Conservation (phyloP, 345 rosid genomes). For the Isatis tinctoria region DNA sequence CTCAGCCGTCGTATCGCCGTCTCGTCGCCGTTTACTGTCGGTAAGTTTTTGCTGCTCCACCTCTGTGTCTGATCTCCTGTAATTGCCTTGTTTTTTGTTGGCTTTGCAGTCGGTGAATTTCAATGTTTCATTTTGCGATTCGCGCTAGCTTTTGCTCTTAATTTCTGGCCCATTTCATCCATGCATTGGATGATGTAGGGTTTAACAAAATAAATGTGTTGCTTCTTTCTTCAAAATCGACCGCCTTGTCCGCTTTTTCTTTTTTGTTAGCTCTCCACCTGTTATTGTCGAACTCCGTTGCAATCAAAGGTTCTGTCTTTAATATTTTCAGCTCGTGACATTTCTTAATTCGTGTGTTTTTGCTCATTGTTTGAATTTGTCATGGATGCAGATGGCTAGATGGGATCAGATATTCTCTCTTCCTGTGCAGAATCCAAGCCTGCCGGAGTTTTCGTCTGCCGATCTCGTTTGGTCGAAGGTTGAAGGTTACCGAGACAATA, state of each 20-base stretch:
- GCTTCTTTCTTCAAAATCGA: background rate
- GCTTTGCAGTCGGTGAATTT: background rate
- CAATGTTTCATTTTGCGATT: background rate
- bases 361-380: background rate
- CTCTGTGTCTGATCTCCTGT: background rate
- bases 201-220: background rate
- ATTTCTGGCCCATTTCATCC: background rate
- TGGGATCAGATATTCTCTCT: conserved; percentile 94
- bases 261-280: background rate
- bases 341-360: background rate
- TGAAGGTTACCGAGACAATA: conserved; percentile 90
- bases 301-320: background rate
- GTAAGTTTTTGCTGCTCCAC: background rate
- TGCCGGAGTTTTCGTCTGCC: conserved; percentile 68
- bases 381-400: conserved; percentile 73
- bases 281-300: background rate
- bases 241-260: background rate
- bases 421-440: conserved; percentile 80
- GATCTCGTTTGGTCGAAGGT: conserved; percentile 92
- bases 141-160: background rate
- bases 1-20: too few species aligned
- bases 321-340: background rate
- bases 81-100: background rate
- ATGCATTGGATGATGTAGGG: background rate
- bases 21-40: background rate